phyloP scores from a whole-genome alignment of 1,284 basidiomycete genomes.

The Ustilago loliicola region DNA sequence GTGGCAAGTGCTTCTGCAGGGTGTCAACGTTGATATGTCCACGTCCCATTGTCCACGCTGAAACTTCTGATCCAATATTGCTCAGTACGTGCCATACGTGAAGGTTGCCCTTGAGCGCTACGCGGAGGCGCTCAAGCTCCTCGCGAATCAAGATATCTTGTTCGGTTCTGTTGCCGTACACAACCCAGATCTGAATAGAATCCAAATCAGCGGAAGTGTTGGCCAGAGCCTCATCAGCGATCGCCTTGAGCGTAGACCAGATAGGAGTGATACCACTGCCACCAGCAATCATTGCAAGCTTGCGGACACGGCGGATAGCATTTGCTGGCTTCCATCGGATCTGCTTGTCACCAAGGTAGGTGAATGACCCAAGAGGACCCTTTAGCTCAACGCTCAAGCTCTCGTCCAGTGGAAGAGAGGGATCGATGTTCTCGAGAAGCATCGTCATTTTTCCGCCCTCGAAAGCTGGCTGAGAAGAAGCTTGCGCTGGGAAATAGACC shows the following conservation, averaged over 20 bases:
- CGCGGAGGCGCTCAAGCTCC: conserved; percentile 74
- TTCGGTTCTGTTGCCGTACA: conserved; percentile 75
- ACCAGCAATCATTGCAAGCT: conserved; percentile 77
- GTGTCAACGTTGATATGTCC: conserved; percentile 73
- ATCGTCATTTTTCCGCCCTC: conserved; percentile 77
- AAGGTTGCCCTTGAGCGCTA: conserved; percentile 71
- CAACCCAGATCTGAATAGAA: conserved; percentile 73
- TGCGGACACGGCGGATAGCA: conserved; percentile 69
- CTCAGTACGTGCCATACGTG: conserved; percentile 74
- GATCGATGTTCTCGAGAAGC: conserved; percentile 74
- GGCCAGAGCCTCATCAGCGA: conserved; percentile 73
- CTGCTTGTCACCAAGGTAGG: conserved; percentile 74
- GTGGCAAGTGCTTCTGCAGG: conserved; percentile 72
- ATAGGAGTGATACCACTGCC: conserved; percentile 78
- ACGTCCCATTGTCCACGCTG: conserved; percentile 72
- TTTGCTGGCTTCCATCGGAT: conserved; percentile 72
- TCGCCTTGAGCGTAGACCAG: conserved; percentile 69
- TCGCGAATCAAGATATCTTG: conserved; percentile 74
- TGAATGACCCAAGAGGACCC: conserved; percentile 77
- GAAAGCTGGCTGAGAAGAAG: conserved; percentile 14
- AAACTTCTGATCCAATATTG: conserved; percentile 55
- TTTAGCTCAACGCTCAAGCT: conserved; percentile 73
- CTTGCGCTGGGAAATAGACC: conserved; percentile 74
- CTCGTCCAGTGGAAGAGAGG: conserved; percentile 68
- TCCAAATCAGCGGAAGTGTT: not conserved